phyloP scores from a whole-genome alignment of 148 eudicot genomes.

The Nepenthes mirabilis region DNA sequence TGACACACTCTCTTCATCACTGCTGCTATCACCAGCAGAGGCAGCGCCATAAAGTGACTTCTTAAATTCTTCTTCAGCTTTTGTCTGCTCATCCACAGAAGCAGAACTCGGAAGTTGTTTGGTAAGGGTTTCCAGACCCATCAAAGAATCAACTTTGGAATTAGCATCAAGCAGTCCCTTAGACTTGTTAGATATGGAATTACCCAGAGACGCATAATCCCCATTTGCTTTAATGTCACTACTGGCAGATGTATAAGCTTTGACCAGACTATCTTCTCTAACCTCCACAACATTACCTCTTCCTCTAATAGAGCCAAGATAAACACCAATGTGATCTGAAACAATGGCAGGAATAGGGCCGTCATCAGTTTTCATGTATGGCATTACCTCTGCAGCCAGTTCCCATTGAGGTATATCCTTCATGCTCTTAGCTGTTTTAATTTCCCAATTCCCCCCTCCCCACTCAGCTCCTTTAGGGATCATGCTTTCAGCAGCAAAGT shows the following conservation, averaged over 20 bases:
- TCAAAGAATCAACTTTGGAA: conserved; percentile 40
- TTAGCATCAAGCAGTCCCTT: conserved; percentile 28
- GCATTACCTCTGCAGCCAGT: conserved; percentile 91
- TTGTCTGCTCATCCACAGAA: conserved; percentile 71
- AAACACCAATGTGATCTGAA: conserved; percentile 88
- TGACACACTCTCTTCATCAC: conserved; percentile 78
- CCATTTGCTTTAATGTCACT: conserved; percentile 34
- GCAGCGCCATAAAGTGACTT: conserved; percentile 60
- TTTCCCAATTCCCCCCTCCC: conserved; percentile 99
- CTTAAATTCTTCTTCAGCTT: conserved; percentile 94
- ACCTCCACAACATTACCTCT: conserved; percentile 90
- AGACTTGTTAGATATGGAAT: conserved; percentile 27
- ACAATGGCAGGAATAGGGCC: conserved; percentile 85
- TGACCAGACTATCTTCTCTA: conserved; percentile 86
- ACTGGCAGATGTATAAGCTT: conserved; percentile 50
- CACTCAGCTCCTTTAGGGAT: conserved; percentile 97
- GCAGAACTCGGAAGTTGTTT: conserved; percentile 34
- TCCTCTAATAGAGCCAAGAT: conserved; percentile 84
- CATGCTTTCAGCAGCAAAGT: conserved; percentile 99
- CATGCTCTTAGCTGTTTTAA: conserved; percentile 71
- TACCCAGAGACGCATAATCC: conserved; percentile 23
- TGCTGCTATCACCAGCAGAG: conserved; percentile 79
- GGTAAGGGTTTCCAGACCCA: conserved; percentile 66
- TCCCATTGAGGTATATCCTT: conserved; percentile 93
- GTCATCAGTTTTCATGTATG: conserved; percentile 92